A percentile compares a stretch with the other conserved stretches of the same genome.
phyloP scores from a whole-genome alignment of 192 early-diverging fungal species.

The Entomortierella chlamydospora region DNA sequence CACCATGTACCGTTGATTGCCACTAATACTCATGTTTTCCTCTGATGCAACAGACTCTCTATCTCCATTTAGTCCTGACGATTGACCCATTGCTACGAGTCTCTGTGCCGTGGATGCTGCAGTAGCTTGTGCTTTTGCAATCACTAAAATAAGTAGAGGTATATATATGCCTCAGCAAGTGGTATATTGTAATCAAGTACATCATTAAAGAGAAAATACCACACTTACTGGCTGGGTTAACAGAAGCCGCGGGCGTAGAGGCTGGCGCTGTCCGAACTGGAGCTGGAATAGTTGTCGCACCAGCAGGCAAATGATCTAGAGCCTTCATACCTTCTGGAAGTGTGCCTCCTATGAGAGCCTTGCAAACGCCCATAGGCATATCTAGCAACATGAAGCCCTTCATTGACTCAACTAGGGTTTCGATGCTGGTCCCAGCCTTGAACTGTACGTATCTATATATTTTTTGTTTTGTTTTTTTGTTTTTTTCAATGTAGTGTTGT shows the following conservation, averaged over 20 bases:
- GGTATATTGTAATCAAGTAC: background rate
- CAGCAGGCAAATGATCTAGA: slow-evolving; percentile 65
- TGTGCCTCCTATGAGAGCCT: slow-evolving; percentile 81
- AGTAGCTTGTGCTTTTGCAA: slow-evolving; percentile 58
- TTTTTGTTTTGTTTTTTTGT: no score
- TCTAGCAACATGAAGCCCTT: slow-evolving; percentile 85
- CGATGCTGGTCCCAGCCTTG: slow-evolving; percentile 66
- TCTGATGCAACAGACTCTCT: slow-evolving; percentile 65
- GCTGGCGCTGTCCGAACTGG: slow-evolving; percentile 32
- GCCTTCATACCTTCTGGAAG: slow-evolving; percentile 84
- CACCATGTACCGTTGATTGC: slow-evolving; percentile 71
- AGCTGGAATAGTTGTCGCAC: slow-evolving; percentile 16
- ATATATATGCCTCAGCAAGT: background rate
- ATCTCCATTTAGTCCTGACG: slow-evolving; percentile 38
- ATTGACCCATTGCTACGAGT: slow-evolving; percentile 56
- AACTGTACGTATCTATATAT: slow-evolving; percentile 82
- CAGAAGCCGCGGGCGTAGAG: slow-evolving; percentile 10
- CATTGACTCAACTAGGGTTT: slow-evolving; percentile 73
- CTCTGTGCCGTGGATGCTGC: slow-evolving; percentile 60
- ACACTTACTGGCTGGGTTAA: slow-evolving; percentile 35
- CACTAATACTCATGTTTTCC: slow-evolving; percentile 64
- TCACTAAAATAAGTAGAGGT: slow-evolving; percentile 15
- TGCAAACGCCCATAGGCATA: slow-evolving; percentile 71
- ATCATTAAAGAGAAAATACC: background rate
- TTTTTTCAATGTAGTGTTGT: background rate